Percentiles rank a stretch among this genome's conserved stretches.
Conservation (phyloP, 2,329 filamentous ascomycete species). For the Paraconiothyrium sp. region DNA sequence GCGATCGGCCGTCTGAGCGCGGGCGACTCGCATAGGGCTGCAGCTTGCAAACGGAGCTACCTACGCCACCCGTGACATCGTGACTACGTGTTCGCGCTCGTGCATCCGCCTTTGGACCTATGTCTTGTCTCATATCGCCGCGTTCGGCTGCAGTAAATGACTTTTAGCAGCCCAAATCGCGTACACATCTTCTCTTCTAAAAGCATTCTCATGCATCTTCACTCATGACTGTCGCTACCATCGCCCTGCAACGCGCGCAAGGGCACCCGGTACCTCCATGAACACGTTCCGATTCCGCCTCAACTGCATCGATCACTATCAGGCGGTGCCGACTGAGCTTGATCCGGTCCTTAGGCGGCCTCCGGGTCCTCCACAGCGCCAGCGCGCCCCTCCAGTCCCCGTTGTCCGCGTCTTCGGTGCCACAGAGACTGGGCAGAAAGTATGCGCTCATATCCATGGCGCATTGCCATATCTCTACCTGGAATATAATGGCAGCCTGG, state of each 20-base stretch:
- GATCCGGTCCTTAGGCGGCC: constrained; percentile 80
- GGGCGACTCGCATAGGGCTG: constrained; percentile 41
- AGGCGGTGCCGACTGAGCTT: constrained; percentile 78
- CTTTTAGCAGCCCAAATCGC: background rate
- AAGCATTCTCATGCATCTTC: background rate
- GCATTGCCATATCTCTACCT: constrained; percentile 96
- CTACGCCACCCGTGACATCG: constrained; percentile 3
- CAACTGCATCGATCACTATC: constrained; percentile 97
- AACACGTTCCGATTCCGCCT: constrained; percentile 88
- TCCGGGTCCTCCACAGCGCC: constrained; percentile 63
- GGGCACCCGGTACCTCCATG: constrained; percentile 55
- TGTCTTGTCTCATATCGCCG: background rate
- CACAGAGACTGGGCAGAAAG: constrained; percentile 93
- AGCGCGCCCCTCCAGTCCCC: constrained; percentile 77
- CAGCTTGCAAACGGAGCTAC: background rate
- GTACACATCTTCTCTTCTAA: background rate
- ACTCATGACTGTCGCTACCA: background rate
- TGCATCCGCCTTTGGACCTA: background rate
- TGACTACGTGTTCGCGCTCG: constrained; percentile 35
- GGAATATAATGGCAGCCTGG: constrained; percentile 78
- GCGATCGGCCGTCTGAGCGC: constrained; percentile 1
- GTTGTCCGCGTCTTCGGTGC: constrained; percentile 91
- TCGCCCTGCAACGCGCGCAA: background rate
- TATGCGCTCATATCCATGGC: constrained; percentile 94
- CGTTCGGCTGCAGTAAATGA: background rate